A percentile compares a stretch with the other conserved stretches of the same genome.
phyloP scores from a whole-genome alignment of 2,329 filamentous ascomycete species.

The Nemania bipapillata region DNA sequence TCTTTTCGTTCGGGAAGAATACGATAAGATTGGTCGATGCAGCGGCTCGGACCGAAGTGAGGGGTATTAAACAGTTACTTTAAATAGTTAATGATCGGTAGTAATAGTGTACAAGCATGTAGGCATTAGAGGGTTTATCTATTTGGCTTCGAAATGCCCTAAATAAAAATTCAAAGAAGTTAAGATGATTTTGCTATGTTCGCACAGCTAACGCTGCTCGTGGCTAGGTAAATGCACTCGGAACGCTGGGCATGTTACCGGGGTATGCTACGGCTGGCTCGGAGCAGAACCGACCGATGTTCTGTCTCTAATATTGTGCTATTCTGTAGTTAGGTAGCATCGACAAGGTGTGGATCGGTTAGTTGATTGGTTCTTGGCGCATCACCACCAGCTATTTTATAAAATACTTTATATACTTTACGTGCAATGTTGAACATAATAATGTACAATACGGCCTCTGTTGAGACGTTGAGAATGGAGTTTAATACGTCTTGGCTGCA shows the following conservation, averaged over 20 bases:
- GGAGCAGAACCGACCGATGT: background rate
- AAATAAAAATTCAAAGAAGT: background rate
- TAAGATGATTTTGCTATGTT: background rate
- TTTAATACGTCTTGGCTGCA: conserved; percentile 26
- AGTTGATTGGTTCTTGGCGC: background rate
- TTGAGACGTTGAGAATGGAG: background rate
- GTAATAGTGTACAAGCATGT: background rate
- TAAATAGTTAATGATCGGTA: background rate
- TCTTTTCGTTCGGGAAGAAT: background rate
- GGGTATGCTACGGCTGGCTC: background rate
- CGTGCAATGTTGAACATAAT: background rate
- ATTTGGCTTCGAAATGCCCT: background rate
- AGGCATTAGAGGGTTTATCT: no score
- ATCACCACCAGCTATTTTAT: background rate
- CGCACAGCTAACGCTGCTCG: background rate
- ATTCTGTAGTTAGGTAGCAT: no score
- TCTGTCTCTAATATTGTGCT: no score
- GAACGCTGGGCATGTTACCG: background rate
- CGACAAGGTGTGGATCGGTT: background rate
- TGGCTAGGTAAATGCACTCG: background rate
- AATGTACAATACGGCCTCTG: background rate
- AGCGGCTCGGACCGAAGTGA: background rate
- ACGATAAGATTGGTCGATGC: background rate
- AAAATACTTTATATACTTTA: background rate
- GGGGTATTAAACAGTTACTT: background rate